Evolutionary conservation across 768 basidiomycete species (phyloP).

Genomic region (Neoboletus magnificus): DNA sequence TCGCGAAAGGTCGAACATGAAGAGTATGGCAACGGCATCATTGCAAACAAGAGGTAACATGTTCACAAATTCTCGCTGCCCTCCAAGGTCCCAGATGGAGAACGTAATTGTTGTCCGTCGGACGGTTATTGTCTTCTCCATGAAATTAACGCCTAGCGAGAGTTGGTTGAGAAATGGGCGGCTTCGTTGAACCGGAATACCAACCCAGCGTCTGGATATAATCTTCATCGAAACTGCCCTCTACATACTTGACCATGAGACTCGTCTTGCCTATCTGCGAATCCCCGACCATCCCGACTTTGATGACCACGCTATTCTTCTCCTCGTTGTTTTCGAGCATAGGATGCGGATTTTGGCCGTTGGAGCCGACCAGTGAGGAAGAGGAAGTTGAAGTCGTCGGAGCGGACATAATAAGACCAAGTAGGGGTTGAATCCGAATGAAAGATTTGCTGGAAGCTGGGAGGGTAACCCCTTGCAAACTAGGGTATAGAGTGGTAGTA

Average conservation of each 20-base stretch:
- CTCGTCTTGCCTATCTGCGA: constrained; percentile 99
- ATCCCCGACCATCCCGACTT: constrained; percentile 99
- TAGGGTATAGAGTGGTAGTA: constrained; percentile 28
- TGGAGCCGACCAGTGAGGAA: constrained; percentile 45
- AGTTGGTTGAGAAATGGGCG: constrained; percentile 9
- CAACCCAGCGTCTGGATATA: constrained; percentile 98
- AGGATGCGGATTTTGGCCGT: constrained; percentile 49
- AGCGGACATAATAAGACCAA: constrained; percentile 41
- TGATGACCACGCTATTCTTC: constrained; percentile 91
- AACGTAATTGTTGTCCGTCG: constrained; percentile 98
- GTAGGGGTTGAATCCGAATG: constrained; percentile 17
- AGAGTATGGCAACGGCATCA: constrained; percentile 98
- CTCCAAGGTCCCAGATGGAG: constrained; percentile 98
- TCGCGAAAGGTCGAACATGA: constrained; percentile 99
- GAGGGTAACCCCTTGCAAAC: constrained; percentile 20
- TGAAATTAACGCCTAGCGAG: constrained; percentile 87
- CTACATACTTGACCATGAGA: constrained; percentile 99
- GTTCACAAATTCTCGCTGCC: constrained; percentile 98
- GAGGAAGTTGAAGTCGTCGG: constrained; percentile 47
- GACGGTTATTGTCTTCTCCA: constrained; percentile 99
- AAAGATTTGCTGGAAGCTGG: constrained; percentile 14
- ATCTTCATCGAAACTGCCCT: constrained; percentile 98
- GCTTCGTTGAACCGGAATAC: constrained; percentile 22
- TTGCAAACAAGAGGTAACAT: constrained; percentile 98
- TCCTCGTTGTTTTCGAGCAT: constrained; percentile 63